Conservation (phyloP, 2,329 filamentous ascomycete genomes). For the Phoma herbarum region DNA sequence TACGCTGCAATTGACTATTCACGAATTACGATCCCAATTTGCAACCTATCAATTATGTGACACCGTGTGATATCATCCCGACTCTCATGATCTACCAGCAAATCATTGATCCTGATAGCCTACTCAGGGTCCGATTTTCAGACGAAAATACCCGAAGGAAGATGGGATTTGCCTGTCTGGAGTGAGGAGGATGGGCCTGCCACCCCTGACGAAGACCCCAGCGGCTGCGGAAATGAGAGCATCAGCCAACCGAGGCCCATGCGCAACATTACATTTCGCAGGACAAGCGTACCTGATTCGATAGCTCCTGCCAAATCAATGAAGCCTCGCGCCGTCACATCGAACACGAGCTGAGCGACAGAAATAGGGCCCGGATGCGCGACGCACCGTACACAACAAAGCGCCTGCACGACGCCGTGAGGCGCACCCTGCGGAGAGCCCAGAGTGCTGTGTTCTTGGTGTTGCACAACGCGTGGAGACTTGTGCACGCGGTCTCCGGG, state of each 20-base stretch:
- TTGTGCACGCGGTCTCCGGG: constrained; percentile 7
- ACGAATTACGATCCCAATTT: constrained; percentile 25
- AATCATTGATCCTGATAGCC: neutral
- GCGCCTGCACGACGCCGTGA: neutral
- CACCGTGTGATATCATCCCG: constrained; percentile 8
- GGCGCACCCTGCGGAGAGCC: neutral
- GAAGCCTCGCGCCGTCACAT: constrained; percentile 4
- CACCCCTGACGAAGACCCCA: constrained; percentile 17
- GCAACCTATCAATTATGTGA: constrained; percentile 13
- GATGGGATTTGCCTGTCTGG: neutral
- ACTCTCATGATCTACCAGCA: neutral
- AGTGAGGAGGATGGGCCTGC: constrained; percentile 3
- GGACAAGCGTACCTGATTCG: constrained; percentile 12
- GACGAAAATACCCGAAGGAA: neutral
- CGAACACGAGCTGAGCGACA: constrained; percentile 13
- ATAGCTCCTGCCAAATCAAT: constrained; percentile 18
- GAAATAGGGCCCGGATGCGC: constrained; percentile 1
- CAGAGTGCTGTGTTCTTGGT: neutral
- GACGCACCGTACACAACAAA: neutral
- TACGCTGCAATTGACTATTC: constrained; percentile 24
- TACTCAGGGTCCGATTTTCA: neutral
- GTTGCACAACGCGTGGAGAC: constrained; percentile 11
- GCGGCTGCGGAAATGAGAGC: constrained; percentile 21
- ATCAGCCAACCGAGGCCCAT: constrained; percentile 14
- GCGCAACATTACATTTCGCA: constrained; percentile 13